A percentile compares a stretch with the other conserved stretches of the same genome.
Conservation (phyloP, 192 early-diverging fungal genomes). For the Rhizoclosmatium sp. region DNA sequence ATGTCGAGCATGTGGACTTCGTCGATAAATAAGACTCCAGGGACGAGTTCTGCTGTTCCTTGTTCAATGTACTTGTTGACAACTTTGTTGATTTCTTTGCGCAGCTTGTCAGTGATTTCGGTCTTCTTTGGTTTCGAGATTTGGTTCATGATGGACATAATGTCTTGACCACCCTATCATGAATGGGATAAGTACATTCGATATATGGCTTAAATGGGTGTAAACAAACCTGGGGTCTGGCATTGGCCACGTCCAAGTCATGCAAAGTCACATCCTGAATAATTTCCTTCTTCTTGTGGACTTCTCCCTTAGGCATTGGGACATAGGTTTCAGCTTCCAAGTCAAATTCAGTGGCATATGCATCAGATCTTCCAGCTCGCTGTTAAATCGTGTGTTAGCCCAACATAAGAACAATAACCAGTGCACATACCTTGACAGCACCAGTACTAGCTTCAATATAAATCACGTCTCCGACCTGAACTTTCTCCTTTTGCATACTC, state of each 20-base stretch:
- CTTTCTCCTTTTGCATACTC: constrained; percentile 96
- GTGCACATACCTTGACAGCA: constrained; percentile 81
- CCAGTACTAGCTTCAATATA: constrained; percentile 98
- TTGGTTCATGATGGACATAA: constrained; percentile 98
- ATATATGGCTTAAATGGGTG: neutral
- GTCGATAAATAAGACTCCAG: constrained; percentile 98
- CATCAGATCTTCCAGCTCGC: constrained; percentile 95
- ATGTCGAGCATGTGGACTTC: constrained; percentile 99
- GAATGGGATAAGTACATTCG: neutral
- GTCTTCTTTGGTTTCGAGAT: constrained; percentile 99
- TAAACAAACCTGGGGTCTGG: constrained; percentile 75
- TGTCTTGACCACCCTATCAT: constrained; percentile 90
- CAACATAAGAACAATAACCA: neutral
- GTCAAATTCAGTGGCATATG: constrained; percentile 99
- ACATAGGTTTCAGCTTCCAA: constrained; percentile 98
- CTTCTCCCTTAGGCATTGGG: constrained; percentile 96
- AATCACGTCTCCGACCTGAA: constrained; percentile 95
- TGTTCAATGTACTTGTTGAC: constrained; percentile 99
- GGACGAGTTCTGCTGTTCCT: constrained; percentile 95
- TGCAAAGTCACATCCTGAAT: constrained; percentile 98
- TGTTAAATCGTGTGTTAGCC: constrained; percentile 31
- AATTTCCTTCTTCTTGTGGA: constrained; percentile 99
- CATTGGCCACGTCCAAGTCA: constrained; percentile 97
- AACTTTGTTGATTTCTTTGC: constrained; percentile 98
- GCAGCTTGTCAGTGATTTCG: constrained; percentile 97